A percentile compares a stretch with the other conserved stretches of the same genome.
phyloP scores from a whole-genome alignment of 257 asterid species.

The Catharanthus roseus region DNA sequence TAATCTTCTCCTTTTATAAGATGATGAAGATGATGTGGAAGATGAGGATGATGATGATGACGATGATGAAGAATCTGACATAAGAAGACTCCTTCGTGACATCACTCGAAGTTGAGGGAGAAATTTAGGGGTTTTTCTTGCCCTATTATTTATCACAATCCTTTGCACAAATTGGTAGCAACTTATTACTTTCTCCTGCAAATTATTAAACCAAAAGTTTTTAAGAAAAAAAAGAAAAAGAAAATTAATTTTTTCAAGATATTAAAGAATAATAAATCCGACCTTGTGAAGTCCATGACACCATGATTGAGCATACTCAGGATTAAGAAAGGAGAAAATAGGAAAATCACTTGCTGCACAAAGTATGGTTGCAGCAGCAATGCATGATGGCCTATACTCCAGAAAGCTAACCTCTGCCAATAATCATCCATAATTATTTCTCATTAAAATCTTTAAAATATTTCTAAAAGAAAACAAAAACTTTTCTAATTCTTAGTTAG shows the following conservation, averaged over 20 bases:
- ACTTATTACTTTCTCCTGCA: slow-evolving; percentile 59
- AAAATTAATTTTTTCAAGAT: not conserved
- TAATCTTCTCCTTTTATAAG: slow-evolving; percentile 70
- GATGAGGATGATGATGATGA: slow-evolving; percentile 25
- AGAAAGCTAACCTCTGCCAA: slow-evolving; percentile 57
- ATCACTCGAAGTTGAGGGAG: slow-evolving; percentile 76
- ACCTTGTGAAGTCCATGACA: slow-evolving; percentile 76
- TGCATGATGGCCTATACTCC: slow-evolving; percentile 84
- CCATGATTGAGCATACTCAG: slow-evolving; percentile 88
- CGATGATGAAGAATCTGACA: slow-evolving; percentile 42
- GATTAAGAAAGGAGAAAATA: slow-evolving; percentile 54
- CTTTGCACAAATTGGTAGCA: slow-evolving; percentile 52
- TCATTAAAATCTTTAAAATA: not conserved
- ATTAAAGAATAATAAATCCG: slow-evolving; percentile 9
- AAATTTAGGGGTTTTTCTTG: slow-evolving; percentile 60
- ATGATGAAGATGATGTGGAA: slow-evolving; percentile 43
- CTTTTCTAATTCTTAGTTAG: too few relatives aligned
- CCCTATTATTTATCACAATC: slow-evolving; percentile 15
- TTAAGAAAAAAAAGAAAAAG: too few relatives aligned
- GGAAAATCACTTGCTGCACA: slow-evolving; percentile 81
- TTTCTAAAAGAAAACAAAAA: too few relatives aligned
- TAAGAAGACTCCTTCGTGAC: slow-evolving; percentile 43
- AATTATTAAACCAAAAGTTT: too few relatives aligned
- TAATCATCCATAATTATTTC: not conserved
- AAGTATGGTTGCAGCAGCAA: slow-evolving; percentile 74